Conservation (phyloP, 2,329 filamentous ascomycete genomes). For the Venturia effusa region DNA sequence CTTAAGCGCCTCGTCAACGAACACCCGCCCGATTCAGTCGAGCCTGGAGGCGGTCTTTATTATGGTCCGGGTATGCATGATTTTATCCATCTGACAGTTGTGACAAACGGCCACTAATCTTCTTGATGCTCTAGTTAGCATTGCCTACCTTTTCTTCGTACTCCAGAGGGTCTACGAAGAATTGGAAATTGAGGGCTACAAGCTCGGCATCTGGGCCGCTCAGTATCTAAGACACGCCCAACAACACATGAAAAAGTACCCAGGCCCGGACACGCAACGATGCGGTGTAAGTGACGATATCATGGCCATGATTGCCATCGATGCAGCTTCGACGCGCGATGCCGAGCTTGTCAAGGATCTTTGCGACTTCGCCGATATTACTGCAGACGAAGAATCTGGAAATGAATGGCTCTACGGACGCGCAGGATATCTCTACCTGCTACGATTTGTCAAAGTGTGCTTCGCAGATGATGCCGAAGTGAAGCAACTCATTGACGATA, state of each 20-base stretch:
- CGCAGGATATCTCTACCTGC: conserved; percentile 56
- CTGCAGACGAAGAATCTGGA: conserved; percentile 34
- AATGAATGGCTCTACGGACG: conserved; percentile 59
- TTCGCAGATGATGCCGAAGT: conserved; percentile 40
- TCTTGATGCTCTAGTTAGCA: conserved; percentile 12
- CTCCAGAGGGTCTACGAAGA: conserved; percentile 39
- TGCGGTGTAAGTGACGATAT: conserved; percentile 42
- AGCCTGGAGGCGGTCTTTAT: conserved; percentile 38
- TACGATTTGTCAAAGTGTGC: conserved; percentile 50
- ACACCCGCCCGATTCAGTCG: conserved; percentile 34
- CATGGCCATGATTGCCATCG: conserved; percentile 37
- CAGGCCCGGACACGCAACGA: conserved; percentile 33
- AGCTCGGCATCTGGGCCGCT: conserved; percentile 38
- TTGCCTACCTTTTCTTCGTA: conserved; percentile 40
- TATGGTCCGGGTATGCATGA: conserved; percentile 34
- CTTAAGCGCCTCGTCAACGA: conserved; percentile 37
- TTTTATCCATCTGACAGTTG: not conserved
- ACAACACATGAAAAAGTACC: conserved; percentile 37
- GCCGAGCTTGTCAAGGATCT: conserved; percentile 37
- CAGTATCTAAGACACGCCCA: conserved; percentile 40
- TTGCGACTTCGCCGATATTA: conserved; percentile 39
- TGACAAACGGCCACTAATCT: not conserved
- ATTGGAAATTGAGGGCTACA: conserved; percentile 33
- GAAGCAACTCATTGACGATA: conserved; percentile 41
- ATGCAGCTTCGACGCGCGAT: conserved; percentile 39